These are phyloP conservation scores for Durotheca rogersii DNA, from an alignment of 495 filamentous ascomycete species.

Conservation along the genomic window DNA sequence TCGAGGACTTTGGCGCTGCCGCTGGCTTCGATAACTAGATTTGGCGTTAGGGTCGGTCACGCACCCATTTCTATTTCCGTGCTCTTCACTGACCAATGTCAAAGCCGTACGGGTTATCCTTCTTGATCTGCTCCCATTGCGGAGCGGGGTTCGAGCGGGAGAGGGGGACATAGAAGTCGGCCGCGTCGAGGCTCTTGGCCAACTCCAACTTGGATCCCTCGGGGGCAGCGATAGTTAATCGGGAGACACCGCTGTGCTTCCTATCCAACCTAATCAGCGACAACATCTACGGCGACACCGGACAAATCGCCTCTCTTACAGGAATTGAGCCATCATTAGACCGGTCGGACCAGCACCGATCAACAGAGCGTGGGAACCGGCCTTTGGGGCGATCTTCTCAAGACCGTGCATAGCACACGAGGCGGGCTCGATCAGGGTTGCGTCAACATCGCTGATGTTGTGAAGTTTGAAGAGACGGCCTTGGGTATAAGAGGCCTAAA, in stretches of 20 bases:
- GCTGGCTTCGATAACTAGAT: conserved; percentile 54
- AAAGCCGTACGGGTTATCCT: conserved; percentile 68
- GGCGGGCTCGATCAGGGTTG: conserved; percentile 71
- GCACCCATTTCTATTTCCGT: conserved; percentile 32
- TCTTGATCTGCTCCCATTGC: conserved; percentile 62
- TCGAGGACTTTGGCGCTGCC: conserved; percentile 67
- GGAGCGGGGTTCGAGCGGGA: conserved; percentile 55
- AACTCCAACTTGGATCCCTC: conserved; percentile 69
- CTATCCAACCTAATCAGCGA: conserved; percentile 17
- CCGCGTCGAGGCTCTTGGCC: conserved; percentile 65
- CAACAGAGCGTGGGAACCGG: conserved; percentile 65
- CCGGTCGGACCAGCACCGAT: conserved; percentile 72
- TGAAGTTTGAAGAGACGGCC: conserved; percentile 69
- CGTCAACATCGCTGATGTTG: conserved; percentile 67
- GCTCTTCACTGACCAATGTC: conserved; percentile 55
- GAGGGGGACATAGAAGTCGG: conserved; percentile 63
- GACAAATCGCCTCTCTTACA: conserved; percentile 17
- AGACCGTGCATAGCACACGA: conserved; percentile 71
- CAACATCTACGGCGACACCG: not conserved
- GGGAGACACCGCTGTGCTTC: conserved; percentile 60
- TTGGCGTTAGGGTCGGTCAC: conserved; percentile 13
- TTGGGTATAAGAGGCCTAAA: conserved; percentile 48
- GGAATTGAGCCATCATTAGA: conserved; percentile 45
- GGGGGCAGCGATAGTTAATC: conserved; percentile 66
- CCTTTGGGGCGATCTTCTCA: conserved; percentile 69